Base-by-base conservation (phyloP, 345 rosid species). In the Populus simonii region DNA sequence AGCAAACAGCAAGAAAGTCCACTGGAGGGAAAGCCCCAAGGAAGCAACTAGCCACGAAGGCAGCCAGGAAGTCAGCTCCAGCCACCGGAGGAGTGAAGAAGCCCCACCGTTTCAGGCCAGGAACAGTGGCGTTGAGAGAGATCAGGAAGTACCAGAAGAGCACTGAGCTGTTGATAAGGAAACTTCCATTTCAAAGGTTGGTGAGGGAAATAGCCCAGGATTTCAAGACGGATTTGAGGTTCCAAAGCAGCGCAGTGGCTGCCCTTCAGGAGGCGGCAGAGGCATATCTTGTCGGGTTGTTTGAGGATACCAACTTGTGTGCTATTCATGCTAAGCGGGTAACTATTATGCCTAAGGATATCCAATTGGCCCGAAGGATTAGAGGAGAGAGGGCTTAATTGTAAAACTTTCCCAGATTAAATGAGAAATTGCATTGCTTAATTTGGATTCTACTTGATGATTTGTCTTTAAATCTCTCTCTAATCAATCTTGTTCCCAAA, bases 21-120 rank as follows among this genome's bases (percentile, higher is more conserved):
- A 79, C 82, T 3, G 82, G 82, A 27, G 82, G 82, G 3, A 79
- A 79, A 47, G 82, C 82, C 1, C 82, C 82, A 22, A 35, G 82
- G 18, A 79, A 79, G 78, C 82, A 79, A 49, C 82, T 79, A 4
- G 82, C 82, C 0, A 79, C 82, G 12, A 79, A 79, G 59, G 82
- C 82, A 0, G 82, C 82, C 4, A 47, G 82, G 17, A 79, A 79
- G 36, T 79, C 82, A 0, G 82, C 82, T 38, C 82, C 82, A 9
- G 82, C 82, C 17, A 79, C 82, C 23, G 82, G 82, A 39, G 82
- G 82, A 39, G 82, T 79, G 59, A 79, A 79, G 82, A 79, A 79
- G 74, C 82, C 82, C 0, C 82, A 79, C 74, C 71, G 82, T 12
- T 79, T 79, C 78, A 73, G 81, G 73, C 81, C 77, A 5, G 81